Base-by-base conservation (phyloP, 495 filamentous ascomycete species). In the Neurospora sp. region DNA sequence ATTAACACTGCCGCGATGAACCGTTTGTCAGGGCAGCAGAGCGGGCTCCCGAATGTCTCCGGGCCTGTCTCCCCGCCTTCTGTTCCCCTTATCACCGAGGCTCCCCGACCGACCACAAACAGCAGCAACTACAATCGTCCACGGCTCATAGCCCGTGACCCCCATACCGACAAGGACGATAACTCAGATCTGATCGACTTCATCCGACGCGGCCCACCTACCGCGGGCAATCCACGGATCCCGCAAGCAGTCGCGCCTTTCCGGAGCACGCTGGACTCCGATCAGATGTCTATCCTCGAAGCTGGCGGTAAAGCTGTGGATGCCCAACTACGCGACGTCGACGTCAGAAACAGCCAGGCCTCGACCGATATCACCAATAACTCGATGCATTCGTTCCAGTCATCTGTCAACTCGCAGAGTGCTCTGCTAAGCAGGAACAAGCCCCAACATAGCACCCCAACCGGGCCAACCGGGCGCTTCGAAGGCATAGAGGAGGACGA, bases 121-220 rank as follows among this genome's bases (percentile, higher is more conserved):
- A 82, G 75, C 77, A 82, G 76, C 77, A 77, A 74, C 69, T 78
- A 76, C 23, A 79, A 76, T 59, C 79, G 85, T 35, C 83, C 82
- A 44, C 86, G 85, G 59, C 82, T 93, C 69, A 89, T 94, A 82
- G 90, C 94, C 74, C 91, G 94, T 20, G 88, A 90, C 74, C 88
- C 93, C n/a, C 83, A 86, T 39, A 85, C 88, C 27, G 83, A 88
- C 35, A 87, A 85, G 54, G 89, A 90, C 69, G 88, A 89, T 76
- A 97, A 89, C 69, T 90, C 91, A 3, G 96, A 97, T 74, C 82
- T 99, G 46, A 96, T 97, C 70, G 93, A 98, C 77, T 98, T 98
- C 82, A 94, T 99, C 71, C 90, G 94, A 69, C 90, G 92, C 80
- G 92, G 95, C 2, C 91, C 95, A 9, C 89, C 90, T 0, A 31